Base-by-base conservation (phyloP, 768 basidiomycete species). In the Termitomyces eurrhizus region DNA sequence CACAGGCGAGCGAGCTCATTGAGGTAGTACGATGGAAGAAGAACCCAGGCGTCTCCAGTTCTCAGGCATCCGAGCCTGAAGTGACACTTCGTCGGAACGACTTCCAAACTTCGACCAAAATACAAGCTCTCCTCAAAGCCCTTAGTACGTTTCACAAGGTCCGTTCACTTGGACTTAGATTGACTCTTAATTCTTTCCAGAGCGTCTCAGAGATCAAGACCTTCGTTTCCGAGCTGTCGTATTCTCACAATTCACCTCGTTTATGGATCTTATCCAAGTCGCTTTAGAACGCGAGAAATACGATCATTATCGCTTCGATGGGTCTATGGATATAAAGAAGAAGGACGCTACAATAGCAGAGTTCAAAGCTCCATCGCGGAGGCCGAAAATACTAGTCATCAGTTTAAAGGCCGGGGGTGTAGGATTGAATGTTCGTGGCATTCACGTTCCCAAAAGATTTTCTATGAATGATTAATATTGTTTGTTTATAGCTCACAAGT, bases 341-440 rank as follows among this genome's bases (percentile, higher is more conserved):
- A 83, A 93, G 57, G 84, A 82, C 42, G 81, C 81, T 9, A 89
- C 92, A 2, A 80, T 98, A 42, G 78, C 84, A 46, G 87, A 86
- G 62, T 98, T 98, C 78, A 90, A 86, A 66, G 74, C 80, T 21
- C 75, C 83, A 2, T 87, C 86, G 7, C 78, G 82, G 58, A 86
- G 82, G 64, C 88, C 93, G 0, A 90, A 93, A 70, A 79, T 95
- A 11, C 70, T 93, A 29, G 81, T 92, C 49, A 76, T 93, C 50
- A 91, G 89, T 68, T 72, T 94, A 71, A 94, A 92, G 71, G 95
- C 95, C 4, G 95, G 95, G 32, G 95, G 95, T 29, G 93, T 95
- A 26, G 95, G 95, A 0, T 70, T 96, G 58, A 95, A 95, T 70
- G 86, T 93, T 68, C 66, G 71, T 18, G 48, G 32, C 49, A 12